Evolutionary conservation across 805 yeast genomes (phyloP).

Genomic region (Saturnispora besseyi): DNA sequence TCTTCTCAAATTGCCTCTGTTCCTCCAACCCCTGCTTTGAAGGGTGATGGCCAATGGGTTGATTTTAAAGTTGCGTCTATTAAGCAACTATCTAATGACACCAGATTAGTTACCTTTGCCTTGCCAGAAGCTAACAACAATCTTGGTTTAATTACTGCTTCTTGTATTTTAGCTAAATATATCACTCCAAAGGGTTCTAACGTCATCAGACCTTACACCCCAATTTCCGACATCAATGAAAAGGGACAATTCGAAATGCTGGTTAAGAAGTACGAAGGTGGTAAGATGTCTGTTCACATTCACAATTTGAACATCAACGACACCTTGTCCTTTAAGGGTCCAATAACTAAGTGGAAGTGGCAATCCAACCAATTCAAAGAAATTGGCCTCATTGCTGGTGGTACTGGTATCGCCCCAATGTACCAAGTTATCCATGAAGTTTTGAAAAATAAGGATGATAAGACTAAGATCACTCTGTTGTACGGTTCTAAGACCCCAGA

Average conservation of each 20-base stretch:
- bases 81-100: conserved; percentile 46
- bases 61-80: conserved; percentile 49
- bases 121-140: conserved; percentile 57
- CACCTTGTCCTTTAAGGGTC: conserved; percentile 87
- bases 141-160: conserved; percentile 73
- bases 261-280: conserved; percentile 84
- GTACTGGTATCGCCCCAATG: conserved; percentile 94
- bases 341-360: conserved; percentile 87
- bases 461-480: conserved; percentile 75
- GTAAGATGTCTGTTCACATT: conserved; percentile 74
- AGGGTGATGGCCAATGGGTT: conserved; percentile 60
- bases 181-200: conserved; percentile 76
- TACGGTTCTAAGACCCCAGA: conserved; percentile 70
- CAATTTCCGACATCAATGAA: conserved; percentile 59
- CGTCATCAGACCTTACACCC: conserved; percentile 87
- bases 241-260: conserved; percentile 73
- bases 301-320: conserved; percentile 67
- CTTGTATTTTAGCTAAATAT: conserved; percentile 71
- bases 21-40: conserved; percentile 39
- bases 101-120: conserved; percentile 63
- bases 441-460: conserved; percentile 72
- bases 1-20: conserved; percentile 12
- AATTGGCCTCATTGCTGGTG: conserved; percentile 86
- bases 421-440: conserved; percentile 77
- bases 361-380: conserved; percentile 73